phyloP scores from a whole-genome alignment of 2,329 filamentous ascomycete genomes.

The Colletotrichum shisoi region DNA sequence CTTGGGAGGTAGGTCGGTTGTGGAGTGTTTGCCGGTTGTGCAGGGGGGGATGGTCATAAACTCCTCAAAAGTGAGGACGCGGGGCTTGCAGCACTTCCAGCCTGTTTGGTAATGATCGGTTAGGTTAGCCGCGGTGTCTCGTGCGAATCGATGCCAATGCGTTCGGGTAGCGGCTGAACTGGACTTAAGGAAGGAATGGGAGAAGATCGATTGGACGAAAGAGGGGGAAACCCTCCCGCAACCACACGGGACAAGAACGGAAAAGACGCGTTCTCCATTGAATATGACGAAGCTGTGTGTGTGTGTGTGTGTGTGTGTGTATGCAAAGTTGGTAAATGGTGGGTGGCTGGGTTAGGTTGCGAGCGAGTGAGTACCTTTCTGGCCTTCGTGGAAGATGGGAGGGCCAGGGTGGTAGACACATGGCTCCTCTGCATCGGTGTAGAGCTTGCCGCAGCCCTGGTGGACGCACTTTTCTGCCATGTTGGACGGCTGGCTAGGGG shows the following conservation, averaged over 20 bases:
- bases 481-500: conserved; percentile 22
- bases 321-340: conserved; percentile 19
- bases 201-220: conserved; percentile 10
- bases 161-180: conserved; percentile 2
- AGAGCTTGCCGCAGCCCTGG: conserved; percentile 91
- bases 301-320: background rate
- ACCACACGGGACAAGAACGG: conserved; percentile 24
- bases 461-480: conserved; percentile 92
- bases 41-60: conserved; percentile 93
- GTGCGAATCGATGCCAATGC: conserved; percentile 11
- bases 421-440: conserved; percentile 79
- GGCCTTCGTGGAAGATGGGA: conserved; percentile 95
- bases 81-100: conserved; percentile 98
- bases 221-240: conserved; percentile 12
- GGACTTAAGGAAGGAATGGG: conserved; percentile 15
- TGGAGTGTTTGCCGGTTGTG: conserved; percentile 90
- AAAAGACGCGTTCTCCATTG: conserved; percentile 31
- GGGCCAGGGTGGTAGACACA: conserved; percentile 94
- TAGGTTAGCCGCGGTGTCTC: conserved; percentile 37
- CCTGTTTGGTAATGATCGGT: conserved; percentile 60
- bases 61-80: conserved; percentile 96
- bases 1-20: conserved; percentile 74
- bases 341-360: background rate
- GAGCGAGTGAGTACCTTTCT: conserved; percentile 75
- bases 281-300: conserved; percentile 6